Percentiles rank a stretch among this genome's conserved stretches.
phyloP scores from a whole-genome alignment of 352 stramenopile species.

The Salisapilia sapeloensis region DNA sequence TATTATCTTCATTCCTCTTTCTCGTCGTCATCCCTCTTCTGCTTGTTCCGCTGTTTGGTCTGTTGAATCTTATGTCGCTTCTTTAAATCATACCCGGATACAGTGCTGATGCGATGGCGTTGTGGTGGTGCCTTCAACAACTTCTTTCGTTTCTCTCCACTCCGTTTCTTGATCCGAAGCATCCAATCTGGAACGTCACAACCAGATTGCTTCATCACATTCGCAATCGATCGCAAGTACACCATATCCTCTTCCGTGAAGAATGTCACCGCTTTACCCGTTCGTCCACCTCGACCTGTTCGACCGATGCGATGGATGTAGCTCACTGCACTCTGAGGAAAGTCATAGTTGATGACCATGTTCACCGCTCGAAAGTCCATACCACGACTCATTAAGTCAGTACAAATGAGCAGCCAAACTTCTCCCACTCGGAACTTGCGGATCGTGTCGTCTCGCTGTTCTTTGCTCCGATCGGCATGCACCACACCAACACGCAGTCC shows the following conservation, averaged over 20 bases:
- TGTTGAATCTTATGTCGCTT: constrained; percentile 53
- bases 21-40: too few relatives aligned
- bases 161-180: constrained; percentile 88
- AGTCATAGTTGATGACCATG: constrained; percentile 99
- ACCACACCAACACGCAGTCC: constrained; percentile 96
- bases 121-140: constrained; percentile 59
- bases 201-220: constrained; percentile 97
- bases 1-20: too few relatives aligned
- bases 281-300: constrained; percentile 84
- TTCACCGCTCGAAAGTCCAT: constrained; percentile 99
- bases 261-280: constrained; percentile 92
- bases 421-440: constrained; percentile 91
- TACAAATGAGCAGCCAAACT: constrained; percentile 98
- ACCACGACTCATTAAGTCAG: constrained; percentile 96
- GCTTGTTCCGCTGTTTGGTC: constrained; percentile 18
- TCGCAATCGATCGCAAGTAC: constrained; percentile 92
- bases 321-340: constrained; percentile 83
- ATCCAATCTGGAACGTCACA: constrained; percentile 98
- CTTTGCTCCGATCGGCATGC: constrained; percentile 88
- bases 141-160: constrained; percentile 54
- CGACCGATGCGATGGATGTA: constrained; percentile 98
- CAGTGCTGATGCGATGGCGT: constrained; percentile 66
- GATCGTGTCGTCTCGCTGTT: constrained; percentile 90
- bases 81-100: constrained; percentile 78
- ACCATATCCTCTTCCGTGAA: constrained; percentile 95